Evolutionary conservation across 306 rosid genomes (phyloP).

Genomic region (Delonix regia): DNA sequence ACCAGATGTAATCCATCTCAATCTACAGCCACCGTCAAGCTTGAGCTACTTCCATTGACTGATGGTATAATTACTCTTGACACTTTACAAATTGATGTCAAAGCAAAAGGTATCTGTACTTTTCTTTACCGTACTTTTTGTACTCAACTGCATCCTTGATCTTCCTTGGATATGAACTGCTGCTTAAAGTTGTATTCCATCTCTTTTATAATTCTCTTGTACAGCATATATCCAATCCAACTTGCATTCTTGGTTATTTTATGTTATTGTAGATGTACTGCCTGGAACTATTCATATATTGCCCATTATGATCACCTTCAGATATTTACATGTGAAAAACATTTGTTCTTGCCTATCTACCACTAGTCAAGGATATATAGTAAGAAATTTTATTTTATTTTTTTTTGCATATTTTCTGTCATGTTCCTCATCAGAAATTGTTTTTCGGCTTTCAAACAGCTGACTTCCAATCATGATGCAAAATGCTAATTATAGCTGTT

Average conservation of each 20-base stretch:
- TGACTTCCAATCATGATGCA: conserved; percentile 27
- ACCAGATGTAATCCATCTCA: conserved; percentile 81
- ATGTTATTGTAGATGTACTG: conserved; percentile 1
- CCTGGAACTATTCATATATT: conserved; percentile 16
- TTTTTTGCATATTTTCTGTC: conserved; percentile 17
- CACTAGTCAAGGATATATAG: background rate
- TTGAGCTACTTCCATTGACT: conserved; percentile 93
- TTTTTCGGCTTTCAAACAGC: conserved; percentile 20
- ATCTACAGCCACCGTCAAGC: conserved; percentile 81
- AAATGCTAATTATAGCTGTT: conserved; percentile 25
- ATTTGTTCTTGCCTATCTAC: background rate
- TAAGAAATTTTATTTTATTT: background rate
- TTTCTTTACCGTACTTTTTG: conserved; percentile 11
- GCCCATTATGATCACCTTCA: conserved; percentile 1
- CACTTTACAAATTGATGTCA: conserved; percentile 81
- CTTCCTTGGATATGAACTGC: conserved; percentile 19
- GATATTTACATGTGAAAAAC: conserved; percentile 2
- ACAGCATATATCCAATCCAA: background rate
- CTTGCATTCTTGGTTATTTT: conserved; percentile 16
- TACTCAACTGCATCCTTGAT: conserved; percentile 31
- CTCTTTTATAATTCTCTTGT: conserved; percentile 11
- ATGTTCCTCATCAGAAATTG: background rate
- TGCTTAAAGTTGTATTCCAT: conserved; percentile 18
- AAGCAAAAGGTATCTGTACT: conserved; percentile 72
- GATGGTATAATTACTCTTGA: conserved; percentile 88